Conservation (phyloP, 78 protist species). For the Thecamonas trahens region DNA sequence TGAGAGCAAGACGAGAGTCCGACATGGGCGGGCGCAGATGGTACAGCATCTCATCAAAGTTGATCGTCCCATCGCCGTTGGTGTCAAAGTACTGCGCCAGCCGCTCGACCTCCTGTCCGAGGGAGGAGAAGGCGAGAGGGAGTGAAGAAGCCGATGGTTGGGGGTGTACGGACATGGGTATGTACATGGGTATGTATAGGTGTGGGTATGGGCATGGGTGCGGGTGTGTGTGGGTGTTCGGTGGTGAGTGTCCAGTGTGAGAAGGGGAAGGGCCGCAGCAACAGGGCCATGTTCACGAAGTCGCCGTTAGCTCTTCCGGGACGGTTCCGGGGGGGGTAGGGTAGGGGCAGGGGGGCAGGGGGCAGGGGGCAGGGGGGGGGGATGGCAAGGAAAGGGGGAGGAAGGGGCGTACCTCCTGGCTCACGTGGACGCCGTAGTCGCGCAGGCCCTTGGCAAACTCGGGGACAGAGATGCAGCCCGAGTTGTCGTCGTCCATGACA, state of each 20-base stretch:
- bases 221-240: too few species aligned
- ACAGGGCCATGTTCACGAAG: too few species aligned
- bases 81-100: neutral
- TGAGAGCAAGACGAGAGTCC: neutral
- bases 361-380: neutral
- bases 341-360: too few species aligned
- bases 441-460: conserved; percentile 4
- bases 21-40: neutral
- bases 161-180: too few species aligned
- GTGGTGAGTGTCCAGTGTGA: too few species aligned
- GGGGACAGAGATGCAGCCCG: neutral
- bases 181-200: too few species aligned
- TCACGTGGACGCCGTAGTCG: neutral
- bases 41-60: conserved; percentile 1
- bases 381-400: neutral
- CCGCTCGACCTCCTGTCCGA: neutral
- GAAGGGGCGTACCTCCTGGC: neutral
- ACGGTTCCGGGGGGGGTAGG: too few species aligned
- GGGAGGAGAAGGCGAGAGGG: neutral
- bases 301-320: too few species aligned
- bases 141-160: too few species aligned
- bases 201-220: too few species aligned
- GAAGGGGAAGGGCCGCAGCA: too few species aligned
- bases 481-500: conserved; percentile 4
- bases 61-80: neutral